Conservation (phyloP, 2,329 filamentous ascomycete species). For the Hymenoscyphus fraxineus region DNA sequence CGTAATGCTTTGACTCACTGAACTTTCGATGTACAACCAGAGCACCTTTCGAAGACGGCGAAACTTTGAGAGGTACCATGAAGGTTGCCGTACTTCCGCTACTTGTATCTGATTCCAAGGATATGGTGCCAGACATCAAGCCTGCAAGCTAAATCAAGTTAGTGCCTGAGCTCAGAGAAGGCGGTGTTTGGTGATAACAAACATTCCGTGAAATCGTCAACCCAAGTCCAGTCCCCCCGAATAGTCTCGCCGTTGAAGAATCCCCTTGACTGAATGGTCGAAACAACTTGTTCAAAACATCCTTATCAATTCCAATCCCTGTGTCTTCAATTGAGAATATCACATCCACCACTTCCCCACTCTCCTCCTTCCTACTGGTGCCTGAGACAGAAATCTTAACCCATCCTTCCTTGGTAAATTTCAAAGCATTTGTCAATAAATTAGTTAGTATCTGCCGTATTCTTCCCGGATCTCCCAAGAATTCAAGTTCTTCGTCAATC, state of each 20-base stretch:
- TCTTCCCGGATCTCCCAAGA: conserved; percentile 65
- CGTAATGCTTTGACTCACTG: neutral
- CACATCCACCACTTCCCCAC: conserved; percentile 44
- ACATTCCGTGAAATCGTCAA: conserved; percentile 55
- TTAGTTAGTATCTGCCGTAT: conserved; percentile 79
- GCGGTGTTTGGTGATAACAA: neutral
- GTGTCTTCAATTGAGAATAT: conserved; percentile 72
- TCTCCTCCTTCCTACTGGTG: conserved; percentile 23
- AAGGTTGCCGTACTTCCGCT: conserved; percentile 27
- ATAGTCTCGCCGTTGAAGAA: conserved; percentile 71
- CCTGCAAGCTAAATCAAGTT: conserved; percentile 20
- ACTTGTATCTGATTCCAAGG: conserved; percentile 16
- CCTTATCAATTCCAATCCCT: conserved; percentile 65
- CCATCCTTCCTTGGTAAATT: conserved; percentile 69
- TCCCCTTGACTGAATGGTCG: conserved; percentile 78
- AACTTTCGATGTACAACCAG: neutral
- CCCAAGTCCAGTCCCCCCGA: conserved; percentile 73
- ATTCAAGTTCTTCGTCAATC: conserved; percentile 61
- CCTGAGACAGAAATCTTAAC: conserved; percentile 48
- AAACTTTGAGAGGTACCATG: conserved; percentile 23
- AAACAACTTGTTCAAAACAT: conserved; percentile 71
- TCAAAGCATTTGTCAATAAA: conserved; percentile 67
- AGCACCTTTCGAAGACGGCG: neutral
- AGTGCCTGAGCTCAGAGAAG: neutral
- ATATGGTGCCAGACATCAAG: conserved; percentile 26